Evolutionary conservation across 176 grass and related monocot species (phyloP).

Genomic region (Typha latifolia): DNA sequence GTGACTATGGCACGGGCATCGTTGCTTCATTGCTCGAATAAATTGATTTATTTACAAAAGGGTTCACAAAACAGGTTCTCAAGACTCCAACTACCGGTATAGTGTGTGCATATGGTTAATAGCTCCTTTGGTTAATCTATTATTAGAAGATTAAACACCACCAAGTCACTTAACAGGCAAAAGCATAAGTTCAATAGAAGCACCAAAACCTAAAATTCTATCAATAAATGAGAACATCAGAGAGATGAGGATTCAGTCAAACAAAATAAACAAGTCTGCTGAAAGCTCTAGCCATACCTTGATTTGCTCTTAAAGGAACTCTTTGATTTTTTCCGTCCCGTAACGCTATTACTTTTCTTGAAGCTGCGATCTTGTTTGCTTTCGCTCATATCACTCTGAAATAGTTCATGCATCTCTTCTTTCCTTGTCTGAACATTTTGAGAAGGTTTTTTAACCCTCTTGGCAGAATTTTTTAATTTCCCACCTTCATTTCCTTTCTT

Average conservation of each 20-base stretch:
- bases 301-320: constrained; percentile 94
- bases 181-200: too few species aligned
- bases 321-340: constrained; percentile 42
- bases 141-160: too few species aligned
- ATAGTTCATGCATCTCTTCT: constrained; percentile 85
- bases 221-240: too few species aligned
- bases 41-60: too few species aligned
- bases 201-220: too few species aligned
- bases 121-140: too few species aligned
- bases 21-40: too few species aligned
- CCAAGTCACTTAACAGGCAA: too few species aligned
- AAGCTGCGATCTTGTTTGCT: constrained; percentile 49
- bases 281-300: constrained; percentile 37
- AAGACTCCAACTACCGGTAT: too few species aligned
- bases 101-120: too few species aligned
- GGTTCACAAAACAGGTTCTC: too few species aligned
- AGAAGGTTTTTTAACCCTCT: constrained; percentile 37
- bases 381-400: constrained; percentile 89
- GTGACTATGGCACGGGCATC: too few species aligned
- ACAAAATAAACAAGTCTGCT: background rate
- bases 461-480: constrained; percentile 42
- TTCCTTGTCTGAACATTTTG: constrained; percentile 41
- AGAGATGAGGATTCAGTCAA: background rate
- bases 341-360: constrained; percentile 37
- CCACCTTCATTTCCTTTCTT: constrained; percentile 34